These are phyloP conservation scores for Arabidopsis suecica DNA, from an alignment of 345 rosid species.

Conservation along the genomic window DNA sequence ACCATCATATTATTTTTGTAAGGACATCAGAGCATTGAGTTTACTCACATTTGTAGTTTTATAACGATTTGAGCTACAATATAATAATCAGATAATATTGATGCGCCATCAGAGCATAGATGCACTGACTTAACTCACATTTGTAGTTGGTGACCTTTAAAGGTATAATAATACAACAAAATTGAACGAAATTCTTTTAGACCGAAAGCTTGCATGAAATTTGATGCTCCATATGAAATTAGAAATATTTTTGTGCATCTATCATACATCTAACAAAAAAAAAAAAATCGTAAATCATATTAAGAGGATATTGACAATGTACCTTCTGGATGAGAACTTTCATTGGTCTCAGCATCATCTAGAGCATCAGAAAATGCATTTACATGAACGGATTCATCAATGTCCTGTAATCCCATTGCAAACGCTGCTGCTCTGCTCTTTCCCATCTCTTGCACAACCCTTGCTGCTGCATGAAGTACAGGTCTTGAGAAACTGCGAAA, in stretches of 20 bases:
- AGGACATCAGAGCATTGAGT: conserved; percentile 11
- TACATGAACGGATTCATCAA: conserved; percentile 83
- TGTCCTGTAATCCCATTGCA: conserved; percentile 88
- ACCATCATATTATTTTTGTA: conserved; percentile 8
- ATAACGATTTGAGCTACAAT: conserved; percentile 16
- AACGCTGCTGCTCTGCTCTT: conserved; percentile 97
- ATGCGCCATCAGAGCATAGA: conserved; percentile 25
- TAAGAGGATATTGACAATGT: conserved; percentile 24
- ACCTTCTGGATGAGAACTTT: conserved; percentile 89
- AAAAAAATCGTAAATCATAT: conserved; percentile 5
- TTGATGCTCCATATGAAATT: conserved; percentile 26
- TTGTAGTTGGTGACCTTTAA: conserved; percentile 4
- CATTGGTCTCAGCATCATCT: conserved; percentile 80
- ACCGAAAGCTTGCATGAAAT: conserved; percentile 25
- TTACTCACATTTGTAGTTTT: neutral
- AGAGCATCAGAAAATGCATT: conserved; percentile 61
- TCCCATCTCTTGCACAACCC: conserved; percentile 99
- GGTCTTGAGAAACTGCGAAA: conserved; percentile 99
- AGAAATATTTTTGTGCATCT: conserved; percentile 22
- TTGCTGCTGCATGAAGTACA: conserved; percentile 97
- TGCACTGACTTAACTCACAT: conserved; percentile 16
- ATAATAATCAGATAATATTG: conserved; percentile 26
- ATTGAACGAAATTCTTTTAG: neutral
- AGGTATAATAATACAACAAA: conserved; percentile 19
- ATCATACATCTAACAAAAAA: conserved; percentile 25